Percentiles rank a stretch among this genome's conserved stretches.
Conservation (phyloP, 768 basidiomycete genomes). For the Pleurotus eryngii region DNA sequence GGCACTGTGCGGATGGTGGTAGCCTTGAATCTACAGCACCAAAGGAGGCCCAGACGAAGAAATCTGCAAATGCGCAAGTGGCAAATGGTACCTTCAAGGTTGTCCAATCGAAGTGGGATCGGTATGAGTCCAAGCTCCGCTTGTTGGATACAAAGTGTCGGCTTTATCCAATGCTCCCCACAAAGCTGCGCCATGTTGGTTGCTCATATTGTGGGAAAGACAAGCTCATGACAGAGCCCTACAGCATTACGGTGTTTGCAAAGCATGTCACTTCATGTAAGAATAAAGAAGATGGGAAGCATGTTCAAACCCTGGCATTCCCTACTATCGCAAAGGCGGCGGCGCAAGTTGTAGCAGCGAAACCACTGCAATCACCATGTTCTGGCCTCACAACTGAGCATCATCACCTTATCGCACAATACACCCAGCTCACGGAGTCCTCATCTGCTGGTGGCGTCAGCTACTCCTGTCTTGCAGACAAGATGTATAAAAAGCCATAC, state of each 20-base stretch:
- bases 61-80: background rate
- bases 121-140: background rate
- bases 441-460: slow-evolving; percentile 14
- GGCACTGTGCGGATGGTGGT: too few species aligned
- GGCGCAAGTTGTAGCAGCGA: too few species aligned
- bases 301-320: too few species aligned
- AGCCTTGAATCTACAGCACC: too few species aligned
- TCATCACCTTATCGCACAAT: slow-evolving; percentile 6
- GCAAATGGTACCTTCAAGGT: background rate
- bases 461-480: too few species aligned
- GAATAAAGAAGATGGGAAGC: too few species aligned
- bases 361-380: too few species aligned
- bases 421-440: slow-evolving; percentile 11
- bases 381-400: slow-evolving; percentile 10
- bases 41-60: too few species aligned
- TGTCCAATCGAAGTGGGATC: background rate
- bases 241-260: slow-evolving; percentile 8
- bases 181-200: slow-evolving; percentile 4
- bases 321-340: too few species aligned
- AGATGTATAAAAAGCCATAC: too few species aligned
- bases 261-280: too few species aligned
- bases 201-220: slow-evolving; percentile 13
- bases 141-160: background rate
- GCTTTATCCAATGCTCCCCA: background rate
- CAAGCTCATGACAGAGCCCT: slow-evolving; percentile 11